A percentile compares a stretch with the other conserved stretches of the same genome.
Evolutionary conservation across 345 rosid species (phyloP).

Genomic region (Arabidopsis thaliana): DNA sequence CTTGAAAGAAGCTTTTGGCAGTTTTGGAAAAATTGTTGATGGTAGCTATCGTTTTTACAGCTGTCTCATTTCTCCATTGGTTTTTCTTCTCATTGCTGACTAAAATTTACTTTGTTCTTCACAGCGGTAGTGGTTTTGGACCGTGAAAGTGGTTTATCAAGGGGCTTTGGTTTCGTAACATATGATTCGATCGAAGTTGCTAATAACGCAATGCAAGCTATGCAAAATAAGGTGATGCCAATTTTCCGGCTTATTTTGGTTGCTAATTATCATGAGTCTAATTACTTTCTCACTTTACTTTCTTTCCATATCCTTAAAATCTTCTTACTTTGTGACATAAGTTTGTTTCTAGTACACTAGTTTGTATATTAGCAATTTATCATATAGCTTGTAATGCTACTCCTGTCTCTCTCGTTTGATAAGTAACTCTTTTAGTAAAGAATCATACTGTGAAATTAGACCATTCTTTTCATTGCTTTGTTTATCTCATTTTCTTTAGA

Average conservation of each 20-base stretch:
- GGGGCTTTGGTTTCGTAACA: constrained; percentile 45
- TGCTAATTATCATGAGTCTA: constrained; percentile 19
- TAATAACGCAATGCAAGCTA: constrained; percentile 31
- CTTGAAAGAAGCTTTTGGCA: constrained; percentile 44
- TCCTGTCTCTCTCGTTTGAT: constrained; percentile 4
- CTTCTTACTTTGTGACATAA: neutral
- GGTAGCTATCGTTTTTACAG: constrained; percentile 26
- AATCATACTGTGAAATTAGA: neutral
- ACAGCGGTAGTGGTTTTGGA: constrained; percentile 42
- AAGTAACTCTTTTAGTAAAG: constrained; percentile 11
- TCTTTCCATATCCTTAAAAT: constrained; percentile 6
- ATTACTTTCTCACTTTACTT: constrained; percentile 4
- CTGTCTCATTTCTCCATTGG: neutral
- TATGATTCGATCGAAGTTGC: constrained; percentile 38
- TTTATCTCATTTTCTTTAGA: neutral
- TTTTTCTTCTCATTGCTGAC: constrained; percentile 23
- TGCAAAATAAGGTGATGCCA: constrained; percentile 41
- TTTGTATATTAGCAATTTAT: neutral
- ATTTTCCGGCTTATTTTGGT: constrained; percentile 17
- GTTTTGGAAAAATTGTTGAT: constrained; percentile 44
- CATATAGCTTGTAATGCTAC: constrained; percentile 17
- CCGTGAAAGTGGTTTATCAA: constrained; percentile 43
- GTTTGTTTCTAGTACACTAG: constrained; percentile 19
- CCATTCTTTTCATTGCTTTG: neutral
- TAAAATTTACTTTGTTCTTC: constrained; percentile 15